A percentile compares a stretch with the other conserved stretches of the same genome.
Evolutionary conservation across 164 flowering plant species (phyloP).

Genomic region (Cinnamomum micranthum): DNA sequence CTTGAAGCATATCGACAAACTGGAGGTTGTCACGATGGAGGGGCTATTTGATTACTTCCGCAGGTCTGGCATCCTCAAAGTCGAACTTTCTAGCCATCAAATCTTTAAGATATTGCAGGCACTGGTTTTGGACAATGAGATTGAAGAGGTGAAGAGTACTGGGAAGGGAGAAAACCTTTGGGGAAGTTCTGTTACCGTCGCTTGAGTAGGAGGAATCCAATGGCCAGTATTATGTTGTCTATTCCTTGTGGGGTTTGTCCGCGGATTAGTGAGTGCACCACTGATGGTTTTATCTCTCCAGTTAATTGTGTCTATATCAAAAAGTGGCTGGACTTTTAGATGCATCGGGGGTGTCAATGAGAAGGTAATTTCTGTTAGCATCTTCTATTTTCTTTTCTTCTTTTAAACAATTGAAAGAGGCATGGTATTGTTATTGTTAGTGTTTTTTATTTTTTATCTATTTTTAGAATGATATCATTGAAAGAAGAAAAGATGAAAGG

Average conservation of each 20-base stretch:
- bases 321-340: conserved; percentile 21
- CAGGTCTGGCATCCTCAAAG: conserved; percentile 8
- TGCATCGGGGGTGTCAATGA: neutral
- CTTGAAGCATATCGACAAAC: conserved; percentile 21
- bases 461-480: too few relatives aligned
- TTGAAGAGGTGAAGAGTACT: conserved; percentile 55
- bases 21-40: conserved; percentile 49
- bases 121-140: conserved; percentile 55
- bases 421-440: too few relatives aligned
- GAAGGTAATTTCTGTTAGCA: neutral
- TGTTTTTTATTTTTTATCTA: too few relatives aligned
- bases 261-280: conserved; percentile 53
- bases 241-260: conserved; percentile 96
- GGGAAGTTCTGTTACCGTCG: conserved; percentile 55
- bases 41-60: conserved; percentile 25
- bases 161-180: conserved; percentile 52
- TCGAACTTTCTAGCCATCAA: conserved; percentile 29
- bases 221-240: conserved; percentile 49
- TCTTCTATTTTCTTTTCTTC: neutral
- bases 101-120: conserved; percentile 47
- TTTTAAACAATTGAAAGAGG: too few relatives aligned
- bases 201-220: conserved; percentile 22
- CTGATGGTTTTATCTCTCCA: conserved; percentile 83
- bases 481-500: too few relatives aligned
- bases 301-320: conserved; percentile 56